Evolutionary conservation across 2,329 filamentous ascomycete species (phyloP).

Genomic region (Epichloe sp.): DNA sequence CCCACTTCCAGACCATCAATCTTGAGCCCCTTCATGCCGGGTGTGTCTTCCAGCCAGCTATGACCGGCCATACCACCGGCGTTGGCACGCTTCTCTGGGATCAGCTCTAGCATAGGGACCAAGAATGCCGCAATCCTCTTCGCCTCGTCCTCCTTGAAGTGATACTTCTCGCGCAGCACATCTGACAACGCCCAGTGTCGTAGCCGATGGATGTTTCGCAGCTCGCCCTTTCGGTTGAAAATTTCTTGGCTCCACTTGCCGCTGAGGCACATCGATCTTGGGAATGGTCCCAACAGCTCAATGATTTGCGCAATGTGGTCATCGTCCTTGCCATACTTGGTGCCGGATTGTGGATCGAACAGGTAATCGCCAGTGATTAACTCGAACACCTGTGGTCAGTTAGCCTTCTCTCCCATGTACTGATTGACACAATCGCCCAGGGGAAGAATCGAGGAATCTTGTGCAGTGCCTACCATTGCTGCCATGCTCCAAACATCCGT

Average conservation of each 20-base stretch:
- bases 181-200: constrained; percentile 93
- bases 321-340: constrained; percentile 98
- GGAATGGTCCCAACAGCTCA: constrained; percentile 85
- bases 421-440: neutral
- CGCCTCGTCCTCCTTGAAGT: constrained; percentile 73
- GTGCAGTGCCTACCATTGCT: constrained; percentile 63
- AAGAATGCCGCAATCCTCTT: constrained; percentile 72
- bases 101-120: constrained; percentile 77
- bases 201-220: constrained; percentile 92
- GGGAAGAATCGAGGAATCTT: neutral
- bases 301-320: constrained; percentile 99
- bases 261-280: constrained; percentile 78
- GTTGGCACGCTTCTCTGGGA: constrained; percentile 82
- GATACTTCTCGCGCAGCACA: constrained; percentile 91
- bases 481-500: constrained; percentile 99
- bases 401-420: neutral
- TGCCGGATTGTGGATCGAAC: constrained; percentile 95
- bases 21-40: constrained; percentile 72
- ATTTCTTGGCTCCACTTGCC: constrained; percentile 99
- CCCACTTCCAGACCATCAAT: constrained; percentile 65
- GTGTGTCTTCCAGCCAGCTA: constrained; percentile 68
- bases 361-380: constrained; percentile 96
- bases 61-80: constrained; percentile 91
- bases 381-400: constrained; percentile 64
- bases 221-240: constrained; percentile 93